Conservation (phyloP, 495 filamentous ascomycete species). For the Hyaloscypha bicolor region DNA sequence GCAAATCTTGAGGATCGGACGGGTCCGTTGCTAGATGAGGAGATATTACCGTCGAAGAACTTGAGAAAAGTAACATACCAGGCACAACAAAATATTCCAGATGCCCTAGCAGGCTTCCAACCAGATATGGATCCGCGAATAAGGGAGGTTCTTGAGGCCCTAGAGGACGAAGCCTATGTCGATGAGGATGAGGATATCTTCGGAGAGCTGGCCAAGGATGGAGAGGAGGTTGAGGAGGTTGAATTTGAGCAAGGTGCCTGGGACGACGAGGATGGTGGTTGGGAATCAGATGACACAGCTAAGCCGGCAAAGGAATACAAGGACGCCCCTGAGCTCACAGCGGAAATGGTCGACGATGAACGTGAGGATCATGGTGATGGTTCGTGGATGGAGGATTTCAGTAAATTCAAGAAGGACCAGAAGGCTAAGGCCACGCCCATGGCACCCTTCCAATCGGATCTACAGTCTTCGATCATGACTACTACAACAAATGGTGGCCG, state of each 20-base stretch:
- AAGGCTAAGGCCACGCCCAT: constrained; percentile 45
- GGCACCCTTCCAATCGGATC: constrained; percentile 51
- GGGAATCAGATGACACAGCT: constrained; percentile 93
- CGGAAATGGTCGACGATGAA: constrained; percentile 49
- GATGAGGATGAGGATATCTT: constrained; percentile 89
- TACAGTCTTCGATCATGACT: constrained; percentile 77
- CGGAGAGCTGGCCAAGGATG: constrained; percentile 71
- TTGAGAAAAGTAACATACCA: constrained; percentile 78
- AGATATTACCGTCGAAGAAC: constrained; percentile 71
- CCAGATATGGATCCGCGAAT: constrained; percentile 97
- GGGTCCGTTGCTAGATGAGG: constrained; percentile 64
- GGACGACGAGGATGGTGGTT: constrained; percentile 74
- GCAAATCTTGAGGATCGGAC: constrained; percentile 61
- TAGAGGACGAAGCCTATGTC: constrained; percentile 96
- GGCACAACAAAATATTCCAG: constrained; percentile 90
- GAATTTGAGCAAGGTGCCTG: constrained; percentile 62
- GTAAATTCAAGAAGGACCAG: constrained; percentile 83
- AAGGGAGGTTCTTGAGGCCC: constrained; percentile 87
- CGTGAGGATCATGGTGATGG: constrained; percentile 48
- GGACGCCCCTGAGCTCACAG: constrained; percentile 42
- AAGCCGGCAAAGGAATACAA: constrained; percentile 61
- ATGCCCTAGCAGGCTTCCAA: constrained; percentile 88
- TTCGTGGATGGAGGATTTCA: constrained; percentile 87
- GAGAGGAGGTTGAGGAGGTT: constrained; percentile 67
- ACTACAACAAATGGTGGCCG: constrained; percentile 73